Conservation (phyloP, 805 yeast genomes). For the Yamadazyma philogaea region DNA sequence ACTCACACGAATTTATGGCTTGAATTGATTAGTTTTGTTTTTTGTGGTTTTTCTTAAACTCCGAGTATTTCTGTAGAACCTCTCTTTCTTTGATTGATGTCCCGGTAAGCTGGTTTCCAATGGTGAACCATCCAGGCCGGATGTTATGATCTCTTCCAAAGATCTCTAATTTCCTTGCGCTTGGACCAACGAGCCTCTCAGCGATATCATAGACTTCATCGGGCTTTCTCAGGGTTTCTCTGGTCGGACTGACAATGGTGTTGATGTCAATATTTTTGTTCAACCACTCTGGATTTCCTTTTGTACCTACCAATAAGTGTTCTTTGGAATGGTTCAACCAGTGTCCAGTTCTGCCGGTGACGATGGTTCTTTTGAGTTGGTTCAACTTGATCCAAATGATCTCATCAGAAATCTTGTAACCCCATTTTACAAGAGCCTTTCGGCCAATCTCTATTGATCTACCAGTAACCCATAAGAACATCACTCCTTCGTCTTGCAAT, state of each 20-base stretch:
- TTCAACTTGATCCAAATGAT: constrained; percentile 88
- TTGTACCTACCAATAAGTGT: constrained; percentile 79
- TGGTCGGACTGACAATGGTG: constrained; percentile 72
- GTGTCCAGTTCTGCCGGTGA: constrained; percentile 95
- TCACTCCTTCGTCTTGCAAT: constrained; percentile 79
- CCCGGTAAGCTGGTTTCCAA: constrained; percentile 75
- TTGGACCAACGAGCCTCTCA: constrained; percentile 77
- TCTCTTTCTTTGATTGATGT: constrained; percentile 57
- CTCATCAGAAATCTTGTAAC: constrained; percentile 75
- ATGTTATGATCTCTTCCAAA: constrained; percentile 86
- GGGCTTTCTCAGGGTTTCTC: constrained; percentile 90
- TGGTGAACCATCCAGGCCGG: constrained; percentile 87
- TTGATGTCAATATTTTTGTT: constrained; percentile 67
- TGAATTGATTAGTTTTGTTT: neutral
- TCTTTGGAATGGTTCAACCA: constrained; percentile 96
- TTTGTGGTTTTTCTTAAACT: constrained; percentile 13
- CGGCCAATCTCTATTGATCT: constrained; percentile 88
- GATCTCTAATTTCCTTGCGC: constrained; percentile 77
- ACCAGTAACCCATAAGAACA: constrained; percentile 93
- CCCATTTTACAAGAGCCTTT: constrained; percentile 74
- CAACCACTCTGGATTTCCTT: constrained; percentile 77
- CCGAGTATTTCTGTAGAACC: constrained; percentile 42
- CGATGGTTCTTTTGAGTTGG: constrained; percentile 82
- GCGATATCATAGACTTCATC: constrained; percentile 83
- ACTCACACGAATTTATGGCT: neutral